A percentile compares a stretch with the other conserved stretches of the same genome.
Evolutionary conservation across 148 eudicot species (phyloP).

Genomic region (Spergularia bocconei): DNA sequence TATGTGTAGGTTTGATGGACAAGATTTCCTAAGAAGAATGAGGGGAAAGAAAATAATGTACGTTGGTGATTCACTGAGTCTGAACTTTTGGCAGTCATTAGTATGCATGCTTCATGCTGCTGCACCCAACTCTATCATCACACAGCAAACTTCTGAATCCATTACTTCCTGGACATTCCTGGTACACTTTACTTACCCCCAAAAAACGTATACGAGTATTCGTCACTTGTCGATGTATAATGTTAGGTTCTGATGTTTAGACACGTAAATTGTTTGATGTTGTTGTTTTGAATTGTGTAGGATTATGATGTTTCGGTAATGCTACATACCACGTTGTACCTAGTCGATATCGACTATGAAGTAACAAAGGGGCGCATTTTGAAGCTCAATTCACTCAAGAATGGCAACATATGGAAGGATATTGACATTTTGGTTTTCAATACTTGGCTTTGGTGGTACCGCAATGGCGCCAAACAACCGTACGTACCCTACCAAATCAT

Average conservation of each 20-base stretch:
- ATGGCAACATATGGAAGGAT: constrained; percentile 33
- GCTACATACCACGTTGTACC: constrained; percentile 23
- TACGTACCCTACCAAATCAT: not conserved
- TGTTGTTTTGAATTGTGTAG: constrained; percentile 9
- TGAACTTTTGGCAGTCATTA: constrained; percentile 48
- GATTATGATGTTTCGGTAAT: constrained; percentile 27
- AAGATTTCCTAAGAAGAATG: constrained; percentile 36
- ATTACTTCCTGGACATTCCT: constrained; percentile 13
- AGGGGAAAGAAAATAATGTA: constrained; percentile 55
- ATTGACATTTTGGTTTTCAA: constrained; percentile 40
- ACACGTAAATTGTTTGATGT: too few species aligned
- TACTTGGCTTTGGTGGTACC: constrained; percentile 44
- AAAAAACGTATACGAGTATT: not conserved
- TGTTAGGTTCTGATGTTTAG: too few species aligned
- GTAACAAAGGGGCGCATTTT: constrained; percentile 24
- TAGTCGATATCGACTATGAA: constrained; percentile 32
- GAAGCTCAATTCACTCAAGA: constrained; percentile 31
- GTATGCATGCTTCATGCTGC: constrained; percentile 45
- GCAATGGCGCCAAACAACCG: constrained; percentile 31
- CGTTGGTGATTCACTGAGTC: constrained; percentile 55
- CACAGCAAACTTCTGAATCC: constrained; percentile 6
- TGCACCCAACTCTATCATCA: constrained; percentile 27
- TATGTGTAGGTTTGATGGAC: constrained; percentile 45
- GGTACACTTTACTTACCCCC: constrained; percentile 9
- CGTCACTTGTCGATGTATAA: not conserved